Base-by-base conservation (phyloP, 208 protist species). In the Novymonas esmeraldas region DNA sequence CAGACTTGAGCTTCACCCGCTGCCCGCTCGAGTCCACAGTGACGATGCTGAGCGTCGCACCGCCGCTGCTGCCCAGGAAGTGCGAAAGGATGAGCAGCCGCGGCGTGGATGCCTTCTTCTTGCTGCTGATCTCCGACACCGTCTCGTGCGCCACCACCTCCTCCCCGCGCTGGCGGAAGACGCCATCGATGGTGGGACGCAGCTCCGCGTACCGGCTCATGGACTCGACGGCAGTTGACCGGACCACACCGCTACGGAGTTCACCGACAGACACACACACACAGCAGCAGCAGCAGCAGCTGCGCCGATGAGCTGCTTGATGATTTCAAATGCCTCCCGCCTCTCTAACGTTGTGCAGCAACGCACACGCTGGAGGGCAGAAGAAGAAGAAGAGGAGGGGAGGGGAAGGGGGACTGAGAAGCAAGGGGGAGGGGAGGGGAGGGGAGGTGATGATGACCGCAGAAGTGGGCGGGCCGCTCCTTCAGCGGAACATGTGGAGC, bases 121-220 rank as follows among this genome's bases (percentile, higher is more conserved):
- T 74, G 45, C 52, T 74, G 45, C 81, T 78, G 33, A 90, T 81
- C 45, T 90, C 83, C 2, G 84, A 85, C 24, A 95, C 84, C 6
- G 76, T 77, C 73, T 95, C 87, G 51, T 77, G 78, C 29, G 90
- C 80, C 28, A 90, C 54, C 39, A 95, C 77, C 73, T 92, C 87
- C 65, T 95, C 90, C 6, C 84, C 79, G 34, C 85, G 87, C 69
- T 84, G 78, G 14, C 75, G 82, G 52, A 95, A 94, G 14, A 87
- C 61, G 59, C 73, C 79, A 59, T 90, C 85, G 16, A 91, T 73
- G 13, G 85, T 49, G 14, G 76, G 70, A 41, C 78, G 78, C 18
- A 84, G 41, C 20, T 84, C 82, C 52, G 69, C 82, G 56, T 80
- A 76, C 45, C 65, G 71, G 39, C 68, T 81, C 83, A 89, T 89